Percentiles rank a stretch among this genome's conserved stretches.
Evolutionary conservation across 2,329 filamentous ascomycete species (phyloP).

Genomic region (Colletotrichum gloeosporioides): DNA sequence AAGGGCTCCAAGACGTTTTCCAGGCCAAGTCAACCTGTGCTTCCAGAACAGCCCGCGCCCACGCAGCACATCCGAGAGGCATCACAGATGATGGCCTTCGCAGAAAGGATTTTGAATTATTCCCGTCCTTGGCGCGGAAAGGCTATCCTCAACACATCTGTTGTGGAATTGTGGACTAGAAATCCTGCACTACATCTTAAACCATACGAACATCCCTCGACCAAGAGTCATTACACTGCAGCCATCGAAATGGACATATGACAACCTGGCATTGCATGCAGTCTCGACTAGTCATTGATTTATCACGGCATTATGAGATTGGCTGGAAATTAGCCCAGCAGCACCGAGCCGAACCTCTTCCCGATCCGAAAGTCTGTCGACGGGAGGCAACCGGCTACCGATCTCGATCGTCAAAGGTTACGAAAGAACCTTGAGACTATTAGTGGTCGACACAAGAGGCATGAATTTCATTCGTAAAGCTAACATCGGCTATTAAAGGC

Average conservation of each 20-base stretch:
- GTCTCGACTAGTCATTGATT: neutral
- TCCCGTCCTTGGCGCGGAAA: rapidly evolving
- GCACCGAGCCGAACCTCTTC: neutral
- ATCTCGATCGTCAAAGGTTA: neutral
- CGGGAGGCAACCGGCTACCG: neutral
- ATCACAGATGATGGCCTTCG: neutral
- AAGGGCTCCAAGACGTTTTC: rapidly evolving
- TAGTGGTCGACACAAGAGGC: neutral
- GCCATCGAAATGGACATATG: neutral
- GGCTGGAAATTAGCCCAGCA: neutral
- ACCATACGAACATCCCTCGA: neutral
- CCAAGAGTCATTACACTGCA: neutral
- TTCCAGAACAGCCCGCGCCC: neutral
- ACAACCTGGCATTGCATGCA: neutral
- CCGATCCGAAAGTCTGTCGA: neutral
- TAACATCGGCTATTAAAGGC: neutral
- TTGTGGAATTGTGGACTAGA: neutral
- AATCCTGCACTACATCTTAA: rapidly evolving
- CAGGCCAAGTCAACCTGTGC: neutral
- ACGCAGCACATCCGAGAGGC: rapidly evolving
- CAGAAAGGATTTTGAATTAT: neutral
- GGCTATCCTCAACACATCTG: neutral
- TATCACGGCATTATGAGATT: neutral
- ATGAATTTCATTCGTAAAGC: neutral
- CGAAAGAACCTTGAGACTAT: neutral